Base-by-base conservation (phyloP, 129 eudicot species). In the Oenanthe sinensis region DNA sequence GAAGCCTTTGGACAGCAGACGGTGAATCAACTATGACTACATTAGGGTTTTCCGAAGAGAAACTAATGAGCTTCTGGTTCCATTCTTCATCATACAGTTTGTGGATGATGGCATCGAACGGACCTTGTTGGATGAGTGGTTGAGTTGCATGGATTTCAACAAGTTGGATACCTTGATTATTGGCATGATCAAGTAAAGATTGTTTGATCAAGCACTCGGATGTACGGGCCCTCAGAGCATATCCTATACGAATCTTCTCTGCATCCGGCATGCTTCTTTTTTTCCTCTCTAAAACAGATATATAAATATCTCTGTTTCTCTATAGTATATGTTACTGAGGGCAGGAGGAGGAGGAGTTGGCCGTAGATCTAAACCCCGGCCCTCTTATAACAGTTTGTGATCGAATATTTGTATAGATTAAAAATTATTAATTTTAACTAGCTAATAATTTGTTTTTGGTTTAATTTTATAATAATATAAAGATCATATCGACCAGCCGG, bases 41-140 rank as follows among this genome's bases (percentile, higher is more conserved):
- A 70, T 77, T 63, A 26, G 97, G 95, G 88, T 87, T 17, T 24
- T 16, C 20, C 68, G 49, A 0, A 45, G 79, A 20, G 82, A 55
- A 81, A 14, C 39, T 54, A 2, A 37, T 26, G 43, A 93, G 71
- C 17, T 87, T 87, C 2, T 67, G 77, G 73, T 71, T 82, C 97
- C 98, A 93, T 37, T 87, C 83, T 3, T 67, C 74, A 76, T 44
- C 82, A 68, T 87, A 87, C 10, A 81, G 50, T 73, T 93, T 90
- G 89, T 93, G 98, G 13, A 90, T 71, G 42, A 93, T 52, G 91
- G 85, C 79, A 8, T 90, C 79, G 79, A 87, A 91, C 9, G 95
- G 98, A 30, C 75, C 85, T 78, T 91, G 98, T 3, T 85, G 71
- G 68, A 75, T 55, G 17, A 93, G 77, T 39, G 98, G 92, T 16